Evolutionary conservation across 345 rosid genomes (phyloP), one percentile per base, ranked within the genome.

Genomic region (Schrenkiella parvula): DNA sequence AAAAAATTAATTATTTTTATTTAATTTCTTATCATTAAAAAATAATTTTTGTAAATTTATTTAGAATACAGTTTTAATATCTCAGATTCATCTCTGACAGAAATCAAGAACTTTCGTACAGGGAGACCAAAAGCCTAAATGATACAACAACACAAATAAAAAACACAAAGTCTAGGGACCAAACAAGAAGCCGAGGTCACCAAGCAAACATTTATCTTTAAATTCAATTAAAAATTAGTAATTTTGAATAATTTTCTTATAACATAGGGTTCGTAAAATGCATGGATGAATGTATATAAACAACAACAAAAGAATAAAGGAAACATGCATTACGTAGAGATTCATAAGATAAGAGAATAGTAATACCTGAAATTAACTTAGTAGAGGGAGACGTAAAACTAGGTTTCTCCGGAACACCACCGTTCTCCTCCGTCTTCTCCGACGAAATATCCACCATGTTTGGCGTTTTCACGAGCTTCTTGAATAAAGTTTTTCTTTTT

Each of bases 351-450:
- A 42, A 23, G 10, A 64, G 5, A 2, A 51, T 10, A 72, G 0
- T 11, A 37, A 34, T 58, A 74, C 72, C 68, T 1, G 61, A 48
- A 38, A 29, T n/a, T 12, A 1, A 38, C 34, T 37, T 28, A 25
- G 47, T 10, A 42, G 64, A 63, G 15, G 64, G 7, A 54, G 56
- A 44, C 48, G 44, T 29, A 38, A 62, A 0, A 9, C 19, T 42
- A 32, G 35, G 12, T 7, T 38, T 66, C 18, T 37, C 46, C 10
- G 12, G 22, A 38, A 14, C 55, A 29, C 22, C 51, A 39, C 62
- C 73, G 37, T 58, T 38, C 26, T 67, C 68, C 60, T 46, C 42
- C 43, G 51, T 48, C 57, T 26, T 72, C 63, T 41, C 46, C 70
- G 28, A 64, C 10, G 39, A 34, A 46, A 22, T 25, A 32, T 18